These are phyloP conservation scores for Arachis monticola DNA, from an alignment of 331 rosid genomes.

Conservation along the genomic window DNA sequence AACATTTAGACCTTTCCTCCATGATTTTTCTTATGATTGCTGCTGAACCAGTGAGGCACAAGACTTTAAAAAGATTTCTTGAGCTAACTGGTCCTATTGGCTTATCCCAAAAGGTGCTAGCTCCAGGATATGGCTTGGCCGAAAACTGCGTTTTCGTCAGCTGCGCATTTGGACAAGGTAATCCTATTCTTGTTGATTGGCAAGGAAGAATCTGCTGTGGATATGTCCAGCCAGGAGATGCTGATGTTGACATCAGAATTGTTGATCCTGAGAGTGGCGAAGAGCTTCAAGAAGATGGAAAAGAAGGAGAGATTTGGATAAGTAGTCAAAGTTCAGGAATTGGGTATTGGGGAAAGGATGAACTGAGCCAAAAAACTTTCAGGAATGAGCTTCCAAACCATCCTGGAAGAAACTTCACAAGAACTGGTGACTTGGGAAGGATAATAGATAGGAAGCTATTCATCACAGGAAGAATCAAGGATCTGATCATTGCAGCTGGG, in stretches of 20 bases:
- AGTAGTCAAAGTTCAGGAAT: constrained; percentile 94
- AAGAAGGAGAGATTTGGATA: constrained; percentile 94
- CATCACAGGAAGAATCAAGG: constrained; percentile 96
- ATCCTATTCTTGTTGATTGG: constrained; percentile 79
- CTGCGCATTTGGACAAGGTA: constrained; percentile 87
- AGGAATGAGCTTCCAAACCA: constrained; percentile 66
- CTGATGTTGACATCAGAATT: constrained; percentile 71
- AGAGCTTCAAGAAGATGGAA: constrained; percentile 72
- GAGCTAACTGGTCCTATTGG: constrained; percentile 74
- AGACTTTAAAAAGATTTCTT: constrained; percentile 78
- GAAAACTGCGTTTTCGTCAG: constrained; percentile 94
- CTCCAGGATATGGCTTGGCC: constrained; percentile 96
- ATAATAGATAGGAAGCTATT: constrained; percentile 70
- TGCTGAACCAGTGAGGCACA: constrained; percentile 90
- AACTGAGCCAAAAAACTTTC: constrained; percentile 67
- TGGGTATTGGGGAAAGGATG: constrained; percentile 91
- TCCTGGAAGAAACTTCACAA: constrained; percentile 66
- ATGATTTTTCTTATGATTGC: constrained; percentile 89
- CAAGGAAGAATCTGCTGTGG: constrained; percentile 97
- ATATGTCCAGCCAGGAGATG: constrained; percentile 54
- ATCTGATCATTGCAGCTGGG: constrained; percentile 94
- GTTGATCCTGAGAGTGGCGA: constrained; percentile 68
- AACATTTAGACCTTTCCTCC: constrained; percentile 68
- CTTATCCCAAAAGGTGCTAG: constrained; percentile 70
- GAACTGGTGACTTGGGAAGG: constrained; percentile 94